Base-by-base conservation (phyloP, 108 stramenopile genomes). In the Parietichytrium sp. region DNA sequence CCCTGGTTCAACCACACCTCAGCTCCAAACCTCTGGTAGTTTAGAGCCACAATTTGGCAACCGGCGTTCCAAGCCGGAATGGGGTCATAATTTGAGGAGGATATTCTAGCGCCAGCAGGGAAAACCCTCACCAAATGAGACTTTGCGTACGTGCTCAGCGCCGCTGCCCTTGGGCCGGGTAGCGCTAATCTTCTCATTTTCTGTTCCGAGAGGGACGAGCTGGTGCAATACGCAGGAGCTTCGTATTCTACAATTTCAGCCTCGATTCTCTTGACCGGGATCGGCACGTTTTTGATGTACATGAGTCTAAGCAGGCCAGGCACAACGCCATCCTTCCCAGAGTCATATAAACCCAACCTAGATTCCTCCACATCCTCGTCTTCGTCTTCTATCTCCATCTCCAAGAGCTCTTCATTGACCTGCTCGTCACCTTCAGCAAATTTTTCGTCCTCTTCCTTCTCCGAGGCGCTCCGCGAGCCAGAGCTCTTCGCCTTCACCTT, bases 1-100 rank as follows among this genome's bases (percentile, higher is more conserved):
- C 86, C 90, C 36, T 82, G 52, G 80, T 89, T 89, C 23, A 86
- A 38, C 36, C 83, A 85, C 54, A 87, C 85, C 10, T 87, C 61
- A 4, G 49, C 26, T 16, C 81, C 85, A 33, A 45, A 30, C 13
- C 83, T 85, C 81, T 89, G 89, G 52, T 85, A 89, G 86, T 88
- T 88, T 25, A 90, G 78, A 20, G 90, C 90, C 47, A 90, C 90
- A 15, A 88, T 77, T 85, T 90, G 87, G 54, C 38, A 84, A 15
- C 89, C 89, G 1, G 52, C 87, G n/a, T 49, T 48, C 90, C 88
- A 88, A 45, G 33, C 31, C 0, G 83, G 79, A 48, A 45, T 29
- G 48, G 88, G 90, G 54, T 84, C 52, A 31, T 85, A 89, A 51
- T 89, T 89, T 15, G 80, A 84, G 13, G 84, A 83, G 45, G 86